Conservation (phyloP, 164 flowering plant genomes). For the Pachysandra terminalis region DNA sequence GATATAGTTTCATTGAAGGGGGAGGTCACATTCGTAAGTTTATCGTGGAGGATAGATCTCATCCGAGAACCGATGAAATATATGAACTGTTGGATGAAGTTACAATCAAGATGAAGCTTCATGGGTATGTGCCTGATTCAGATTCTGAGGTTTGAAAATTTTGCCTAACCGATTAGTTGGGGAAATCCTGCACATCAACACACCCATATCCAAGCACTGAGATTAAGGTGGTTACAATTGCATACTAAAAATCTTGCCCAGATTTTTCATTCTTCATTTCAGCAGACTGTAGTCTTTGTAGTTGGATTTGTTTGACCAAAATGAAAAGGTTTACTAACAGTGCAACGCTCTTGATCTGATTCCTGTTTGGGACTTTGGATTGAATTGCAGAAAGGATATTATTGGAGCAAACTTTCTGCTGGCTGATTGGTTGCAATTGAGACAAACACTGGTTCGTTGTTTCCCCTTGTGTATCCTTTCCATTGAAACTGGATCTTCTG, state of each 20-base stretch:
- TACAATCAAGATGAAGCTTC: slow-evolving; percentile 35
- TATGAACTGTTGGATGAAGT: slow-evolving; percentile 44
- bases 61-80: slow-evolving; percentile 49
- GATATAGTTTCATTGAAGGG: slow-evolving; percentile 69
- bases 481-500: not conserved
- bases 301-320: not conserved
- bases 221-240: no score
- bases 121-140: slow-evolving; percentile 10
- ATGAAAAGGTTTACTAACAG: no score
- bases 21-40: slow-evolving; percentile 62
- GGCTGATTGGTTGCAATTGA: slow-evolving; percentile 11
- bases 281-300: slow-evolving; percentile 4
- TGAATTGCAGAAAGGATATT: slow-evolving; percentile 5
- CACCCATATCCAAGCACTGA: no score
- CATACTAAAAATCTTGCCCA: no score
- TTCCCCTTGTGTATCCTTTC: not conserved
- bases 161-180: no score
- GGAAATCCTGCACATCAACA: no score
- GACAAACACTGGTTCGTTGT: not conserved
- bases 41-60: slow-evolving; percentile 69
- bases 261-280: slow-evolving; percentile 1
- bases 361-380: slow-evolving; percentile 7
- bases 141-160: slow-evolving; percentile 10
- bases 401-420: slow-evolving; percentile 1
- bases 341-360: slow-evolving; percentile 9